A percentile compares a stretch with the other conserved stretches of the same genome.
These are phyloP conservation scores for Yamadazyma buinensis DNA, from an alignment of 1,139 yeast genomes.

Conservation along the genomic window DNA sequence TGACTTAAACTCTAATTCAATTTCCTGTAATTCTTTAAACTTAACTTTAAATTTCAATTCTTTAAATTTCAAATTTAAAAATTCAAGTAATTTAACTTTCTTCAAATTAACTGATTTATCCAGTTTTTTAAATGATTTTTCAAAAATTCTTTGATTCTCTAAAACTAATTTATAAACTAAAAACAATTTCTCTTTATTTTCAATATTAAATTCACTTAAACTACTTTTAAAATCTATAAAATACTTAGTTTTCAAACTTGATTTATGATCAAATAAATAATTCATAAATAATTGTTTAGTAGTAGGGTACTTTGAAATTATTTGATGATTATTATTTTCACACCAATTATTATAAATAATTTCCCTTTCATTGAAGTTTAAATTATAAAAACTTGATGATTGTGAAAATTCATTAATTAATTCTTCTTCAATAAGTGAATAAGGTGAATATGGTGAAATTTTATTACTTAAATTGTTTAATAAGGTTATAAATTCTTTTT, in stretches of 20 bases:
- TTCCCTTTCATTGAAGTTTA: conserved; percentile 21
- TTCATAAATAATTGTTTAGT: conserved; percentile 19
- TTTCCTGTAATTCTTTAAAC: too few species aligned
- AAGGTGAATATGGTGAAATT: conserved; percentile 35
- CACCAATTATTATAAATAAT: conserved; percentile 32
- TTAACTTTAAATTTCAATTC: too few species aligned
- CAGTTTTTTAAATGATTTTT: conserved; percentile 7
- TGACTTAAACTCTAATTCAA: too few species aligned
- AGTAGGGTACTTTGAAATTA: conserved; percentile 30
- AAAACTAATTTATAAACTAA: conserved; percentile 11
- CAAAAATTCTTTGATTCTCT: conserved; percentile 10
- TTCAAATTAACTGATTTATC: conserved; percentile 23
- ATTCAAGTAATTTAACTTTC: conserved; percentile 22
- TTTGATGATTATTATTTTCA: too few species aligned
- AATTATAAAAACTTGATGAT: conserved; percentile 28
- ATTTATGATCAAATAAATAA: conserved; percentile 29
- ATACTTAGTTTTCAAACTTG: conserved; percentile 23
- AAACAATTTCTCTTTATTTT: conserved; percentile 10
- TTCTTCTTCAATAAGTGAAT: conserved; percentile 40
- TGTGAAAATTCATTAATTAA: conserved; percentile 25
- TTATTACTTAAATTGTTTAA: conserved; percentile 20
- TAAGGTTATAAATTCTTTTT: conserved; percentile 12
- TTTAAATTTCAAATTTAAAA: conserved; percentile 12
- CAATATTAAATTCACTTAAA: conserved; percentile 6
- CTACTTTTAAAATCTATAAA: conserved; percentile 26